Percentiles rank a stretch among this genome's conserved stretches.
These are phyloP conservation scores for Hydnomerulius pinastri DNA, from an alignment of 768 basidiomycete species.

Conservation along the genomic window DNA sequence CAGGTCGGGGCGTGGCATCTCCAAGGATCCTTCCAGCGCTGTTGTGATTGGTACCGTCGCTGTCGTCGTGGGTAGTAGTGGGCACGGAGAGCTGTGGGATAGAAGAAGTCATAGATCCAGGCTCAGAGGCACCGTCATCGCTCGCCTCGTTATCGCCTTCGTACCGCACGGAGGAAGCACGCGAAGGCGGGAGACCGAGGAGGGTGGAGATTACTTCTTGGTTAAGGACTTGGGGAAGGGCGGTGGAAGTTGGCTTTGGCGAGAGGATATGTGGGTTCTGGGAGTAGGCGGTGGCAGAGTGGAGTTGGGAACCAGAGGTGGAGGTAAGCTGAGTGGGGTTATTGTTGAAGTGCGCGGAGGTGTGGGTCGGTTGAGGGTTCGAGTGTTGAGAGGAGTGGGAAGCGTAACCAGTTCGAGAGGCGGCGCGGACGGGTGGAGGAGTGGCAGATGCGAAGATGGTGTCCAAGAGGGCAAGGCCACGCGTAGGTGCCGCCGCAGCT, in stretches of 20 bases:
- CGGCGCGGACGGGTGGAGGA: slow-evolving; percentile 22
- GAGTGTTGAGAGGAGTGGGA: slow-evolving; percentile 19
- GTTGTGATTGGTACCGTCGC: slow-evolving; percentile 16
- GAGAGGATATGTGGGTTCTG: slow-evolving; percentile 47
- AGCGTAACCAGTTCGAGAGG: slow-evolving; percentile 17
- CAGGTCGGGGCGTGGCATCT: slow-evolving; percentile 68
- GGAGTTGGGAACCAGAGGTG: slow-evolving; percentile 11
- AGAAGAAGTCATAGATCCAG: slow-evolving; percentile 43
- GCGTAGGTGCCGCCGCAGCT: slow-evolving; percentile 29
- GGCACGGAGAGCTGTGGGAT: slow-evolving; percentile 36
- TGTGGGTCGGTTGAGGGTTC: slow-evolving; percentile 15
- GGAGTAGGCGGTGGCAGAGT: slow-evolving; percentile 21
- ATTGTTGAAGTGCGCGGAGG: slow-evolving; percentile 7
- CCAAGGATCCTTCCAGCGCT: slow-evolving; percentile 25
- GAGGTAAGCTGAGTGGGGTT: slow-evolving; percentile 5
- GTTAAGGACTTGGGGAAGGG: slow-evolving; percentile 66
- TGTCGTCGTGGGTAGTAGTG: slow-evolving; percentile 8
- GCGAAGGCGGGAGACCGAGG: slow-evolving; percentile 51
- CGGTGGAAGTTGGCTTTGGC: slow-evolving; percentile 54
- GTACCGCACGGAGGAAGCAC: slow-evolving; percentile 43
- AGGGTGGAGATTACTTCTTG: slow-evolving; percentile 70
- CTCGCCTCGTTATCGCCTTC: slow-evolving; percentile 60
- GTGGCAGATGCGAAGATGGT: slow-evolving; percentile 75
- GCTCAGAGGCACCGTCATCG: slow-evolving; percentile 36
- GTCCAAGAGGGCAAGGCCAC: slow-evolving; percentile 63